Evolutionary conservation across 2,329 filamentous ascomycete species (phyloP).

Genomic region (Didymella arachidicola): DNA sequence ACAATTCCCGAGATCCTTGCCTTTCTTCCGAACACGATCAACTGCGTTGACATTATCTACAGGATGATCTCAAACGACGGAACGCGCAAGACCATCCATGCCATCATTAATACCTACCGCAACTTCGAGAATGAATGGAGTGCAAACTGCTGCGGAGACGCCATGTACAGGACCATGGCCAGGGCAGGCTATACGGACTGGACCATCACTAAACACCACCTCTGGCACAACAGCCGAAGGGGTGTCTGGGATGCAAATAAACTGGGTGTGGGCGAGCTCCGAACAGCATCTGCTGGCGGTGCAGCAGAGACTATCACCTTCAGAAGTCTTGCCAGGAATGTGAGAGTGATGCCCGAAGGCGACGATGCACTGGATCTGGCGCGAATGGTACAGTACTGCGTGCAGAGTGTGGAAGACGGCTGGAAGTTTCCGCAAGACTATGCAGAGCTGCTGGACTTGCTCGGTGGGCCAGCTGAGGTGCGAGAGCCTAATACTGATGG

Average conservation of each 20-base stretch:
- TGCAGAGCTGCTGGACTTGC: slow-evolving; percentile 17
- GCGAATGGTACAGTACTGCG: slow-evolving; percentile 31
- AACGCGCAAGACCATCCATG: slow-evolving; percentile 16
- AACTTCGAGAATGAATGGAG: slow-evolving; percentile 20
- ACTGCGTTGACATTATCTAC: slow-evolving; percentile 32
- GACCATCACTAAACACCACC: slow-evolving; percentile 25
- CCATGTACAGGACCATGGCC: slow-evolving; percentile 31
- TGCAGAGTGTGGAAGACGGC: slow-evolving; percentile 23
- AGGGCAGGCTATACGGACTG: slow-evolving; percentile 27
- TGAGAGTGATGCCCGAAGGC: slow-evolving; percentile 27
- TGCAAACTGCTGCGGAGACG: slow-evolving; percentile 22
- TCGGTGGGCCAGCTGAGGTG: slow-evolving; percentile 22
- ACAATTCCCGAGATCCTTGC: slow-evolving; percentile 35
- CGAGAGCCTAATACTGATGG: slow-evolving; percentile 23
- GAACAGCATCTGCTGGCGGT: neutral
- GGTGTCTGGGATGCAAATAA: slow-evolving; percentile 23
- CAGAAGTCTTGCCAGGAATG: slow-evolving; percentile 25
- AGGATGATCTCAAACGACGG: slow-evolving; percentile 34
- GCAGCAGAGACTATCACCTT: slow-evolving; percentile 22
- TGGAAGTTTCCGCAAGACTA: slow-evolving; percentile 36
- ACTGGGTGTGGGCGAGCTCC: slow-evolving; percentile 6
- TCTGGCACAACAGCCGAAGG: slow-evolving; percentile 14
- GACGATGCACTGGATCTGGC: slow-evolving; percentile 38
- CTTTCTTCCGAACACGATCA: slow-evolving; percentile 35
- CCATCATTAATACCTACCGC: slow-evolving; percentile 30